phyloP scores from a whole-genome alignment of 176 grass and related monocot species.

The Musa schizocarpa region DNA sequence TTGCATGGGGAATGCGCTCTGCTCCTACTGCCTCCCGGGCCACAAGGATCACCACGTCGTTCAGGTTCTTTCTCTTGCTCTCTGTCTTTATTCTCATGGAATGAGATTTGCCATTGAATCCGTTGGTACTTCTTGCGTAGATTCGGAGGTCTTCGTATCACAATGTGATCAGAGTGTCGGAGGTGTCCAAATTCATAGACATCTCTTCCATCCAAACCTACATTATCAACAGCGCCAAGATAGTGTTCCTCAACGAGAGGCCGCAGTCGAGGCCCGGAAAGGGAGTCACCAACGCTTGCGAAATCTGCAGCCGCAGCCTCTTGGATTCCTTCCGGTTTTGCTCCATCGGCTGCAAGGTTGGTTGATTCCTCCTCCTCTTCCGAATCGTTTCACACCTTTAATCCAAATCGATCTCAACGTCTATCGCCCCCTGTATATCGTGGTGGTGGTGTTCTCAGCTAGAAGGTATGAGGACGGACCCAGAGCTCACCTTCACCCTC shows the following conservation, averaged over 20 bases:
- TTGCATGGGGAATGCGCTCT: conserved; percentile 34
- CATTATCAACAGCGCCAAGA: conserved; percentile 45
- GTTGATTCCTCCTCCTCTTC: neutral
- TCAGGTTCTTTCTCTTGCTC: conserved; percentile 19
- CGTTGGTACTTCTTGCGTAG: neutral
- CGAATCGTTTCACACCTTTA: neutral
- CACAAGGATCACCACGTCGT: conserved; percentile 40
- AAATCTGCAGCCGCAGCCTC: conserved; percentile 34
- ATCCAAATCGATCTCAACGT: neutral
- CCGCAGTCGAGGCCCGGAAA: conserved; percentile 35
- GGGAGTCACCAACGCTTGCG: conserved; percentile 32
- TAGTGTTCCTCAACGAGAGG: conserved; percentile 33
- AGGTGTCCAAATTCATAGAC: conserved; percentile 49
- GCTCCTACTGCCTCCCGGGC: conserved; percentile 26
- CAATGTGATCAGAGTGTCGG: conserved; percentile 44
- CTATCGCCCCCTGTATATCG: neutral
- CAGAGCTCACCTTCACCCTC: conserved; percentile 28
- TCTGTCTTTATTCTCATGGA: neutral
- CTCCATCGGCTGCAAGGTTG: conserved; percentile 47
- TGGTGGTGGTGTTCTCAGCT: conserved; percentile 15
- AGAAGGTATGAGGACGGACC: conserved; percentile 21
- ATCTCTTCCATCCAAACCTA: conserved; percentile 36
- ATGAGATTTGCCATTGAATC: neutral
- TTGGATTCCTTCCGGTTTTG: conserved; percentile 39
- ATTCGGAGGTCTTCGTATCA: conserved; percentile 46